Evolutionary conservation across 176 grass and related monocot species (phyloP), one percentile per base, ranked within the genome.

Genomic region (Oryza australiensis): DNA sequence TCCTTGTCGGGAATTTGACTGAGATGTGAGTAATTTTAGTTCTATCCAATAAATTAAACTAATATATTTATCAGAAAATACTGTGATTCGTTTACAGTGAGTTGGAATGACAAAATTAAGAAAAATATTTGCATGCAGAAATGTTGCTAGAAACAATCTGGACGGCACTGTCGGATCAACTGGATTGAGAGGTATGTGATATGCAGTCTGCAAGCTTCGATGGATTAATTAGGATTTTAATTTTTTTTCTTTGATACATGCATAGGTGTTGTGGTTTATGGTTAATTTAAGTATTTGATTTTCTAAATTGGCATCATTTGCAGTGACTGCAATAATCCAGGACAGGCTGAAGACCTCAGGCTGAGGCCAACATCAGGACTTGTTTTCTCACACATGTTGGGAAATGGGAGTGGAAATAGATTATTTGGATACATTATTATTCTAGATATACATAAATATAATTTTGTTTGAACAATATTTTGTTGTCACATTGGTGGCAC

Each of bases 111-210:
- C 59, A 73, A 26, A 63, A n/a, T n/a, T n/a, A n/a, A 73, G 1
- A 41, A 73, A 53, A 51, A 40, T 23, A 48, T 28, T 7, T 64
- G 5, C 5, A 6, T 26, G 28, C 77, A 89, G 87, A 77, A 89
- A 89, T 71, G 74, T 89, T 45, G 82, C 41, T 7, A 11, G 64
- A 8, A 89, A 89, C 53, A 18, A 81, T 48, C 5, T 89, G 24
- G 11, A 3, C 0, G 64, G 82, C 3, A 89, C 82, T 34, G 53
- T 71, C 18, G 64, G 26, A 70, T 89, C 82, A 43, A 33, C 70
- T 43, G 15, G 22, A 26, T 45, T 55, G 3, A 89, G 82, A 89
- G 82, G 87, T 89, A 65, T 20, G 13, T 26, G 23, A 9, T 26
- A 15, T 24, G 34, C n/a, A 29, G 72, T 64, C 26, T 38, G 23